A percentile compares a stretch with the other conserved stretches of the same genome.
Conservation (phyloP, 2,329 filamentous ascomycete genomes). For the Rutstroemia sp. region DNA sequence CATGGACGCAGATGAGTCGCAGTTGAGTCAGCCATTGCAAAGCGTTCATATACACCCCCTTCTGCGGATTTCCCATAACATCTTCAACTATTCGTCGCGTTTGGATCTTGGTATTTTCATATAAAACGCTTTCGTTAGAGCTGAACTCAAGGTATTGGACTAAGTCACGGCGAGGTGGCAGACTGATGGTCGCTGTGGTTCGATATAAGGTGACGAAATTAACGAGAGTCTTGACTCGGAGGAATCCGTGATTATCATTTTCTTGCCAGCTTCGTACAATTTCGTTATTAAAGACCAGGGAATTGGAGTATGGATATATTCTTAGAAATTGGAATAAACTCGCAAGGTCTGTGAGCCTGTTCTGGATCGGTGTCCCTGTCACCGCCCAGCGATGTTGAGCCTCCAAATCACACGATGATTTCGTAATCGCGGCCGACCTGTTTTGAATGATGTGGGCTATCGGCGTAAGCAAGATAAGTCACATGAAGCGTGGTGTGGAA, state of each 20-base stretch:
- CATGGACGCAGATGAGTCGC: no score
- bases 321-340: constrained; percentile 24
- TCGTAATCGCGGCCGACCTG: constrained; percentile 37
- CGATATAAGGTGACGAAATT: constrained; percentile 34
- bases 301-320: constrained; percentile 6
- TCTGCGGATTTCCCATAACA: no score
- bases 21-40: no score
- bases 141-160: constrained; percentile 24
- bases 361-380: constrained; percentile 24
- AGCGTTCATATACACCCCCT: no score
- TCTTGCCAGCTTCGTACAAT: not conserved
- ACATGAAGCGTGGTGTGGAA: no score
- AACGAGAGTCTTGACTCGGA: not conserved
- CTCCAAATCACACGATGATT: constrained; percentile 34
- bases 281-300: not conserved
- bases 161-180: constrained; percentile 32
- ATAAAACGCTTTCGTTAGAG: not conserved
- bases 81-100: no score
- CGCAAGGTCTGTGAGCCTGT: constrained; percentile 28
- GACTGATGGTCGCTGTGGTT: constrained; percentile 31
- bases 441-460: constrained; percentile 44
- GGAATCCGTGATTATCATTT: not conserved
- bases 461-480: not conserved
- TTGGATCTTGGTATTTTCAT: not conserved
- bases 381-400: constrained; percentile 34